Conservation (phyloP, 306 rosid genomes). For the Cicer chorassanicum region DNA sequence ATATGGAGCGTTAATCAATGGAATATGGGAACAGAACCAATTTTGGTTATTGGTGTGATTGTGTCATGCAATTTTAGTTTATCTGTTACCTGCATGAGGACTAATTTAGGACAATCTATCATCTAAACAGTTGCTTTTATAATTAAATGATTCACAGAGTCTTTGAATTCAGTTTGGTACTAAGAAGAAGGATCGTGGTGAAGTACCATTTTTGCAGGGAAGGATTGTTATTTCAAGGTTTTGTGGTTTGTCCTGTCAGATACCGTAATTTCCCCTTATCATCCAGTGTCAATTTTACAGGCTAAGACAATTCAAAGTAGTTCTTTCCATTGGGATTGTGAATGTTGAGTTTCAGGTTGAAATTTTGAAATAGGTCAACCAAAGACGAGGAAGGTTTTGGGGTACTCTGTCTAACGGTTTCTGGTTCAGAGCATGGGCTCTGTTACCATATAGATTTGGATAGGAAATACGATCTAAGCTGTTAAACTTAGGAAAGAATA, state of each 20-base stretch:
- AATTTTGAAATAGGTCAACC: neutral
- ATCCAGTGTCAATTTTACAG: neutral
- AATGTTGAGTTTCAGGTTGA: neutral
- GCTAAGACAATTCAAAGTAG: neutral
- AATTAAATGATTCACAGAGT: neutral
- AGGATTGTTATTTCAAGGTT: neutral
- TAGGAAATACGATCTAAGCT: neutral
- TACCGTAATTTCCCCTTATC: too few species aligned
- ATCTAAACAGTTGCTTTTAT: neutral
- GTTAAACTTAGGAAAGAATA: neutral
- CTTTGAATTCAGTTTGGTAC: too few species aligned
- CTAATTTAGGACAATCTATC: neutral
- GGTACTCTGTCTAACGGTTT: neutral
- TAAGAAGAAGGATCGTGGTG: too few species aligned
- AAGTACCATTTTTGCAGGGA: neutral
- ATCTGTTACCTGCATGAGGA: neutral
- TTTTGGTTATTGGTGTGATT: neutral
- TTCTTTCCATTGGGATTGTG: neutral
- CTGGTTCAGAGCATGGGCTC: neutral
- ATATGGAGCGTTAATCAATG: too few species aligned
- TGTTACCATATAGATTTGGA: neutral
- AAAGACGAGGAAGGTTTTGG: neutral
- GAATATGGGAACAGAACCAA: neutral
- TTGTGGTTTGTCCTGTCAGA: too few species aligned
- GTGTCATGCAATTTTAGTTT: neutral